These are phyloP conservation scores for Mycena haematopus DNA, from an alignment of 768 basidiomycete species.

Conservation along the genomic window DNA sequence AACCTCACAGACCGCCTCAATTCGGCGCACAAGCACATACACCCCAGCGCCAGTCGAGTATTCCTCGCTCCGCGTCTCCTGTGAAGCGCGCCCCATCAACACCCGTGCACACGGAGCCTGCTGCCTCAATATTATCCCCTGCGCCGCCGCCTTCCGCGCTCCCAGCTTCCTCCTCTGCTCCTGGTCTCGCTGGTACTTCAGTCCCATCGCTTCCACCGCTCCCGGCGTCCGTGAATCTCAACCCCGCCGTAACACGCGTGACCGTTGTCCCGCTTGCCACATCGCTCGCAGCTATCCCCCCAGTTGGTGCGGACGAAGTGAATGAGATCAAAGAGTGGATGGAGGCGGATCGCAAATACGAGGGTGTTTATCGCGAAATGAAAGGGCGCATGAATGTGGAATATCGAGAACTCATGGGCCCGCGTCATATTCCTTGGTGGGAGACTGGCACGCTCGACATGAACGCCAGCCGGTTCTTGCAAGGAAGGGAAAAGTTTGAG, in stretches of 20 bases:
- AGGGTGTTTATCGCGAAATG: constrained; percentile 54
- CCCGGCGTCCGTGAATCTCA: constrained; percentile 51
- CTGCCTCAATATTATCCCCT: background rate
- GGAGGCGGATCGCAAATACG: constrained; percentile 64
- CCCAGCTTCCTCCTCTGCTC: constrained; percentile 26
- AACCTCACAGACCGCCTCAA: constrained; percentile 14
- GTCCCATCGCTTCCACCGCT: constrained; percentile 50
- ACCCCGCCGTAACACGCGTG: constrained; percentile 64
- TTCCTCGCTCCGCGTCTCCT: constrained; percentile 25
- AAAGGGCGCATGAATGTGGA: constrained; percentile 60
- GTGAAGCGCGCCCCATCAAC: constrained; percentile 24
- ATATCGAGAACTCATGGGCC: constrained; percentile 50
- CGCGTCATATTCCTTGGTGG: constrained; percentile 60
- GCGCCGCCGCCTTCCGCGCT: constrained; percentile 1
- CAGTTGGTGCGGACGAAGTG: constrained; percentile 59
- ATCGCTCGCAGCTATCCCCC: constrained; percentile 60
- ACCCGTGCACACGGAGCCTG: background rate
- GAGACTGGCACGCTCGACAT: constrained; percentile 57
- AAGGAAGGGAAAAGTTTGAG: constrained; percentile 57
- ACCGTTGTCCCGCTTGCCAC: constrained; percentile 65
- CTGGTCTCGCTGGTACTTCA: constrained; percentile 33
- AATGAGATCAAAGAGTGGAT: constrained; percentile 65
- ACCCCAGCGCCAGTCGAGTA: constrained; percentile 20
- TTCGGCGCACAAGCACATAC: constrained; percentile 19
- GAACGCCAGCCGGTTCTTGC: constrained; percentile 45